These are phyloP conservation scores for Lactarius sanguifluus DNA, from an alignment of 768 basidiomycete genomes.

Conservation along the genomic window DNA sequence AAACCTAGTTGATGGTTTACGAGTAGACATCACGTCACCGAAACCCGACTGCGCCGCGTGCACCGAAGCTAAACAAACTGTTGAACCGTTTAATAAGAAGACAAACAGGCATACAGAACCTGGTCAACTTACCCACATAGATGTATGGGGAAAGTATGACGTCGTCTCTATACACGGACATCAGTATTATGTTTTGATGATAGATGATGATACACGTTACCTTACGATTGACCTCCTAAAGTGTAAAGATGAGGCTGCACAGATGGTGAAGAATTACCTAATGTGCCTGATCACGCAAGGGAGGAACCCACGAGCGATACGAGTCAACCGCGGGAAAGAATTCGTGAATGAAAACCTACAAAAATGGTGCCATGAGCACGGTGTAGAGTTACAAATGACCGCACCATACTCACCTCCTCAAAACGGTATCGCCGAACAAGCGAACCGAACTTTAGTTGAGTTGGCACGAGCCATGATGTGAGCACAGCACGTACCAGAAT, in stretches of 20 bases:
- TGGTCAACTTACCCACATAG: background rate
- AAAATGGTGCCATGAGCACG: background rate
- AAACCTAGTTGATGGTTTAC: background rate
- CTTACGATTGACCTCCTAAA: background rate
- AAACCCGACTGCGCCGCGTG: background rate
- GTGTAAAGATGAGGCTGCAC: background rate
- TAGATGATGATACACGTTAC: fast-evolving
- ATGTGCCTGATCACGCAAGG: fast-evolving
- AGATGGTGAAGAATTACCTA: background rate
- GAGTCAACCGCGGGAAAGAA: background rate
- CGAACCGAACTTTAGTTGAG: background rate
- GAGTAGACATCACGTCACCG: background rate
- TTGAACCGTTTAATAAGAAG: background rate
- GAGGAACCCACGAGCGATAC: fast-evolving
- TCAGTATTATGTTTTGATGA: background rate
- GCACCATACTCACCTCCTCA: background rate
- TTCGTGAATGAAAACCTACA: background rate
- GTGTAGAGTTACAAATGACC: background rate
- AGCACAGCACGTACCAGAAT: background rate
- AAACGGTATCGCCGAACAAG: background rate
- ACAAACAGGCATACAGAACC: fast-evolving
- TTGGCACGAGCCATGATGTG: background rate
- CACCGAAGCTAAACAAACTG: background rate
- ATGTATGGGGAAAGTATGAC: background rate
- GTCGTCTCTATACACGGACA: fast-evolving